Conservation (phyloP, 345 rosid genomes). For the Noccaea bulbosa region DNA sequence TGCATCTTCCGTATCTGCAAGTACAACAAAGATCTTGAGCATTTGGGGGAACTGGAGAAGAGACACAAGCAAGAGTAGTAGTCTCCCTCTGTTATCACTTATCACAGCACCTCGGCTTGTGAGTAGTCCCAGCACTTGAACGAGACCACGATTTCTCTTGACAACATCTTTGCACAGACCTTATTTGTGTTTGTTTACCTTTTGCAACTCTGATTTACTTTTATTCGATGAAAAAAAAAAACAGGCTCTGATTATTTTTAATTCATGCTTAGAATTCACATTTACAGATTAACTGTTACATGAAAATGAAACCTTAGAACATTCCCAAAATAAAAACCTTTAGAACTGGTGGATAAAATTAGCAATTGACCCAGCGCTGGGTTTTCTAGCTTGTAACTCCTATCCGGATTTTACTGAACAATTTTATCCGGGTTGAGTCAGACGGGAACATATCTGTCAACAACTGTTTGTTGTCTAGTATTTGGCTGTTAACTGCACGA, state of each 20-base stretch:
- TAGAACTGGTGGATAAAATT: no score
- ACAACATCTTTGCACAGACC: conserved; percentile 21
- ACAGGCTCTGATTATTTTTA: conserved; percentile 11
- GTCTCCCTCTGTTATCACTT: conserved; percentile 21
- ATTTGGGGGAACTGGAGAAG: conserved; percentile 82
- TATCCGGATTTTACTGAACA: neutral
- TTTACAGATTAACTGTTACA: conserved; percentile 22
- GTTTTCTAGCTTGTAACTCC: neutral
- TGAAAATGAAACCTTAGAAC: conserved; percentile 1
- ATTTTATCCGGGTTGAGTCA: neutral
- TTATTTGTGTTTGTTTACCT: conserved; percentile 13
- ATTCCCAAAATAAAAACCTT: no score
- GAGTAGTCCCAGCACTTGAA: conserved; percentile 25
- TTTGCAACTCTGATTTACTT: conserved; percentile 27
- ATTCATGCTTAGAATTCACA: conserved; percentile 1
- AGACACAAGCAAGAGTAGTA: conserved; percentile 65
- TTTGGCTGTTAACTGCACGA: neutral
- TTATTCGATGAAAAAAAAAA: conserved; percentile 31
- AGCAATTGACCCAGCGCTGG: neutral
- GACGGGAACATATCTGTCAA: neutral
- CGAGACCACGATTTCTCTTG: conserved; percentile 25
- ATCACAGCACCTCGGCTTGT: conserved; percentile 31
- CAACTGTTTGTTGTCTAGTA: no score
- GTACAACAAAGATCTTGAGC: conserved; percentile 70
- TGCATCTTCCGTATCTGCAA: conserved; percentile 78